Conservation (phyloP, 1,139 yeast genomes). For the Nakaseomyces nivariensis region DNA sequence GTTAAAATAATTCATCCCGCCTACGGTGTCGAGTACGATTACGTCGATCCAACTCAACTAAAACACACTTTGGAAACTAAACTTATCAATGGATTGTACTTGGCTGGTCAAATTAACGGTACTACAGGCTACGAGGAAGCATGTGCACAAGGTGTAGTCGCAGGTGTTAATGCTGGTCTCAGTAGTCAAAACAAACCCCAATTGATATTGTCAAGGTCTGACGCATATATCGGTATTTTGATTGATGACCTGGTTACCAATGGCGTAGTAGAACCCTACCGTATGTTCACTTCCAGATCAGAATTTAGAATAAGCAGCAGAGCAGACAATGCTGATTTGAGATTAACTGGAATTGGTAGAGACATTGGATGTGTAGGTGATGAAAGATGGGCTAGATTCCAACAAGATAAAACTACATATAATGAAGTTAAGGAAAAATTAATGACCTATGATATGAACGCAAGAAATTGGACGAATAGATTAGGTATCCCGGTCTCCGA, state of each 20-base stretch:
- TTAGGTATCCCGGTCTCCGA: conserved; percentile 32
- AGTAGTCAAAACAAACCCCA: conserved; percentile 34
- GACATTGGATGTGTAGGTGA: conserved; percentile 58
- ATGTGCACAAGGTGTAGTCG: conserved; percentile 90
- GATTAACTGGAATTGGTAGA: conserved; percentile 67
- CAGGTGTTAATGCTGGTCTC: conserved; percentile 79
- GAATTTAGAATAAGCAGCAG: conserved; percentile 86
- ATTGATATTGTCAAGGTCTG: conserved; percentile 56
- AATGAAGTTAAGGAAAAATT: conserved; percentile 39
- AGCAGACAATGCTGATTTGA: conserved; percentile 84
- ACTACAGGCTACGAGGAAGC: conserved; percentile 99
- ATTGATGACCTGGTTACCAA: conserved; percentile 90
- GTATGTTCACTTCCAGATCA: conserved; percentile 95
- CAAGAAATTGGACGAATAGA: conserved; percentile 49
- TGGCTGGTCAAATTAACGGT: conserved; percentile 98
- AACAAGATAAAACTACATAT: conserved; percentile 39
- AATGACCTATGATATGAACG: conserved; percentile 38
- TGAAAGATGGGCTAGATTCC: conserved; percentile 45
- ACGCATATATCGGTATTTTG: conserved; percentile 85
- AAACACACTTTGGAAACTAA: conserved; percentile 74
- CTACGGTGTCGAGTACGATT: conserved; percentile 96
- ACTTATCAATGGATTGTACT: conserved; percentile 60
- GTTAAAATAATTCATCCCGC: conserved; percentile 89
- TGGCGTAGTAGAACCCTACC: conserved; percentile 94
- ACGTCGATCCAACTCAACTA: conserved; percentile 86